Conservation (phyloP, 164 flowering plant species). For the Nelumbo lutea region DNA sequence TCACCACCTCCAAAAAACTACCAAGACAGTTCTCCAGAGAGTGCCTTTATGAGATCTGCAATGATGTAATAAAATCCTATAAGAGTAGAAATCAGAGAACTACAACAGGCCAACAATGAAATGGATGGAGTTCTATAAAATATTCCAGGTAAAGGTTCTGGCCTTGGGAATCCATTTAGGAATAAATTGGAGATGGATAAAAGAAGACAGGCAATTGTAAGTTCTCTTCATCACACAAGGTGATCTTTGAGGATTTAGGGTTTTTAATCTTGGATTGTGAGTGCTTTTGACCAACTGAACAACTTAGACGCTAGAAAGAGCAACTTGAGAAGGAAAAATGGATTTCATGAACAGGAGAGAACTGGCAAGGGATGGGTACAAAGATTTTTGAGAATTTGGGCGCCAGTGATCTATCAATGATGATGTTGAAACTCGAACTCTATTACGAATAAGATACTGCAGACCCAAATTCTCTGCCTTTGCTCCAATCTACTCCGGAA, state of each 20-base stretch:
- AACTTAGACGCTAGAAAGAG: conserved; percentile 49
- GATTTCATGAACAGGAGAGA: conserved; percentile 65
- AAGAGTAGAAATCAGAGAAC: conserved; percentile 83
- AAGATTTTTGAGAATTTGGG: conserved; percentile 68
- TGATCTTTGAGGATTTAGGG: conserved; percentile 66
- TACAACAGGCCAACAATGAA: conserved; percentile 64
- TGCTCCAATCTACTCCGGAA: conserved; percentile 71
- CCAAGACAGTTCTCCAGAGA: conserved; percentile 72
- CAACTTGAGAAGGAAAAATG: conserved; percentile 40
- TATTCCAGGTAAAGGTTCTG: conserved; percentile 74
- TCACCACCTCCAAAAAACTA: conserved; percentile 58
- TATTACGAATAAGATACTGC: conserved; percentile 78
- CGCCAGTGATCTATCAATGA: conserved; percentile 62
- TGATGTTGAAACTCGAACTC: conserved; percentile 89
- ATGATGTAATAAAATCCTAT: conserved; percentile 51
- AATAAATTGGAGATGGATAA: conserved; percentile 59
- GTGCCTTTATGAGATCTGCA: conserved; percentile 87
- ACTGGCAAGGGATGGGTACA: conserved; percentile 71
- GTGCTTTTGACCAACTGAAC: conserved; percentile 57
- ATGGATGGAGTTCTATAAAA: conserved; percentile 78
- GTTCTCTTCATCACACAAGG: conserved; percentile 68
- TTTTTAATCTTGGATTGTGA: conserved; percentile 73
- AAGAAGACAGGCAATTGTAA: conserved; percentile 66
- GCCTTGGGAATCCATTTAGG: conserved; percentile 62
- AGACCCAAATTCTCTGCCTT: conserved; percentile 55